phyloP scores from a whole-genome alignment of 257 asterid species.

The Przewalskia tangutica region DNA sequence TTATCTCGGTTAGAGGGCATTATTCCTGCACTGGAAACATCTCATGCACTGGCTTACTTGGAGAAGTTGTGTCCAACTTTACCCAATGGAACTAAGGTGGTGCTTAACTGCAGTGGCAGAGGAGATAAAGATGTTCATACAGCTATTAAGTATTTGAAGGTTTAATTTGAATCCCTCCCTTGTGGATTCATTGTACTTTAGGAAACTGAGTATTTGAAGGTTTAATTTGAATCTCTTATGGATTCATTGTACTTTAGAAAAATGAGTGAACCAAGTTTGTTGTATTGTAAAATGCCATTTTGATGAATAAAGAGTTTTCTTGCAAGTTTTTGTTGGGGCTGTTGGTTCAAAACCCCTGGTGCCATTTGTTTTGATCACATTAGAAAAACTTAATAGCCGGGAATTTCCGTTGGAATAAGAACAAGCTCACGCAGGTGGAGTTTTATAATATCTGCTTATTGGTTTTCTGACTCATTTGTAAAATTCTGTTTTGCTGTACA shows the following conservation, averaged over 20 bases:
- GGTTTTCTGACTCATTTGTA: neutral
- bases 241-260: neutral
- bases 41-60: constrained; percentile 81
- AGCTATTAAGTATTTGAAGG: constrained; percentile 48
- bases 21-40: constrained; percentile 91
- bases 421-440: neutral
- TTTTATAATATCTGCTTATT: neutral
- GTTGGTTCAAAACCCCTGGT: neutral
- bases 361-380: neutral
- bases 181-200: neutral
- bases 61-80: constrained; percentile 87
- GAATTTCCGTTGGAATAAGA: neutral
- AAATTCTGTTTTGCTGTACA: neutral
- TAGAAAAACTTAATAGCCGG: neutral
- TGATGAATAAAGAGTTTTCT: neutral
- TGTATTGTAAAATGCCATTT: neutral
- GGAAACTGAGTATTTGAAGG: constrained; percentile 19
- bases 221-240: constrained; percentile 17
- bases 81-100: constrained; percentile 72
- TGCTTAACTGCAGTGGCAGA: constrained; percentile 91
- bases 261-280: neutral
- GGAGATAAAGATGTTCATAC: constrained; percentile 97
- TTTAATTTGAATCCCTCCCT: constrained; percentile 17
- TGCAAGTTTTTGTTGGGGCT: neutral
- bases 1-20: constrained; percentile 83